These are phyloP conservation scores for Paraconiothyrium sp. DNA, from an alignment of 2,329 filamentous ascomycete genomes.

Conservation along the genomic window DNA sequence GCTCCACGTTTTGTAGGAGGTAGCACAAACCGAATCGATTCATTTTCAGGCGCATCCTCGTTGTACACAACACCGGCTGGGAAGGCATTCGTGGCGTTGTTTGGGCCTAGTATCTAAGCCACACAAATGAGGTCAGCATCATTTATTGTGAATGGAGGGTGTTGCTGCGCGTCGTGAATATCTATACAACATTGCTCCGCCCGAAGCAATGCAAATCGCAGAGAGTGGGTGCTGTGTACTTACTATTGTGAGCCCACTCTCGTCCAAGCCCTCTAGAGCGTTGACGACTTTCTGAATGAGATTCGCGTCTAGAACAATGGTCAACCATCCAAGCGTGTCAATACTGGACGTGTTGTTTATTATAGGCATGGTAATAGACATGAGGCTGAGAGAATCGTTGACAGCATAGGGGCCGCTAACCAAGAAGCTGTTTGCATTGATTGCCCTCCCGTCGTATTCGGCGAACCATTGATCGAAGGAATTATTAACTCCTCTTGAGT, in stretches of 20 bases:
- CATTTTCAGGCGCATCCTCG: slow-evolving; percentile 32
- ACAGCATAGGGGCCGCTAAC: slow-evolving; percentile 78
- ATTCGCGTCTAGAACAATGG: slow-evolving; percentile 75
- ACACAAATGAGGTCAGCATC: not conserved
- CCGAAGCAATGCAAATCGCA: too few species aligned
- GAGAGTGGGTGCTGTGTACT: not conserved
- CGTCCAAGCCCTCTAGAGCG: slow-evolving; percentile 74
- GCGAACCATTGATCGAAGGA: slow-evolving; percentile 53
- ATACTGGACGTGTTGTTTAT: slow-evolving; percentile 69
- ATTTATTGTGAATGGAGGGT: not conserved
- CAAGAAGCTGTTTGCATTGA: slow-evolving; percentile 65
- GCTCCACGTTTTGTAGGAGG: slow-evolving; percentile 41
- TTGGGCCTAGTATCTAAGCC: slow-evolving; percentile 69
- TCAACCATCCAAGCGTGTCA: slow-evolving; percentile 84
- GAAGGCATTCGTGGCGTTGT: slow-evolving; percentile 68
- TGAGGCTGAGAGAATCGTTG: slow-evolving; percentile 76
- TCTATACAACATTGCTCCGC: too few species aligned
- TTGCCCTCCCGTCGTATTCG: slow-evolving; percentile 52
- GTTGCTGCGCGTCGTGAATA: not conserved
- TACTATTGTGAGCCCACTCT: slow-evolving; percentile 72
- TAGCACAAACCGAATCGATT: slow-evolving; percentile 43
- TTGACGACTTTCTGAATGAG: slow-evolving; percentile 70
- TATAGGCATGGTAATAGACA: slow-evolving; percentile 84
- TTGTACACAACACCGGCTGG: slow-evolving; percentile 45
- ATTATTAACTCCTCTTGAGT: slow-evolving; percentile 43